Conservation (phyloP, 2,329 filamentous ascomycete species). For the Venturia aucupariae region DNA sequence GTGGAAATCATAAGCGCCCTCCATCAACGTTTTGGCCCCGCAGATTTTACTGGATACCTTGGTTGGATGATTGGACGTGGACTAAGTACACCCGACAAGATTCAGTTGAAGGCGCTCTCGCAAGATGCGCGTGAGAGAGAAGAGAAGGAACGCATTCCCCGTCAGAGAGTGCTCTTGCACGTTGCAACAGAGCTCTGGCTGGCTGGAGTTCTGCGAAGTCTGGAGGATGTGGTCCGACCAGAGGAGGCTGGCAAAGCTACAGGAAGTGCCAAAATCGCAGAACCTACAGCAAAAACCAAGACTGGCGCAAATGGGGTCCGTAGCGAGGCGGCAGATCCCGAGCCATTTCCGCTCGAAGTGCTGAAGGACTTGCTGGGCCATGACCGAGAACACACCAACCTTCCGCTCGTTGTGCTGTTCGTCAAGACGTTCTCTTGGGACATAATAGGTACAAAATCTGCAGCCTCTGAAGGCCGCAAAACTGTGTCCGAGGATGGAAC, state of each 20-base stretch:
- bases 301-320: constrained; percentile 46
- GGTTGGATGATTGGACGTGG: constrained; percentile 90
- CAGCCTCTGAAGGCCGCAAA: constrained; percentile 70
- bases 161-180: constrained; percentile 77
- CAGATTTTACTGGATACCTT: constrained; percentile 82
- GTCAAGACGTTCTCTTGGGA: constrained; percentile 97
- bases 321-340: constrained; percentile 52
- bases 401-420: constrained; percentile 87
- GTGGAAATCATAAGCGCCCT: constrained; percentile 92
- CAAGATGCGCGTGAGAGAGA: constrained; percentile 85
- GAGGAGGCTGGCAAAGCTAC: constrained; percentile 55
- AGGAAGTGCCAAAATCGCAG: constrained; percentile 43
- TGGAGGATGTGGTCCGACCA: constrained; percentile 59
- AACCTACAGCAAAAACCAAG: constrained; percentile 54
- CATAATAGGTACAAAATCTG: constrained; percentile 68
- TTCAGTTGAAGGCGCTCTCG: constrained; percentile 65
- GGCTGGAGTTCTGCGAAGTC: constrained; percentile 73
- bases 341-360: constrained; percentile 95
- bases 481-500: constrained; percentile 54
- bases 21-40: constrained; percentile 85
- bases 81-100: constrained; percentile 82
- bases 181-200: constrained; percentile 96
- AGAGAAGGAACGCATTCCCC: constrained; percentile 82
- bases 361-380: constrained; percentile 91
- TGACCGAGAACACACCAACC: constrained; percentile 83